Percentiles rank a stretch among this genome's conserved stretches.
These are phyloP conservation scores for Ceratobasidium sp. DNA, from an alignment of 1,284 basidiomycete species.

Conservation along the genomic window DNA sequence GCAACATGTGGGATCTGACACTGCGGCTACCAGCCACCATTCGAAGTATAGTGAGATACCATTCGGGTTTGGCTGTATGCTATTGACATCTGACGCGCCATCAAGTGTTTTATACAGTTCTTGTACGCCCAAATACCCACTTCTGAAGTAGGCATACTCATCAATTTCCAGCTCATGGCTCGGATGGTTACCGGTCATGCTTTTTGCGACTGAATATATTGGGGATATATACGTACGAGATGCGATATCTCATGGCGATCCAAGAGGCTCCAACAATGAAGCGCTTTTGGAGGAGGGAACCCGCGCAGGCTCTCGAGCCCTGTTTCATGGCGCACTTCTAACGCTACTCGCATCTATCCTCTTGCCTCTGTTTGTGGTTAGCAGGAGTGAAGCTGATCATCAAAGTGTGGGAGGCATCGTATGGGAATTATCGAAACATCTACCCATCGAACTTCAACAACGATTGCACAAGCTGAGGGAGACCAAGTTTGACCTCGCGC, in stretches of 20 bases:
- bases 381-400: constrained; percentile 21
- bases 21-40: constrained; percentile 34
- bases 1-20: constrained; percentile 21
- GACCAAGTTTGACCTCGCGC: constrained; percentile 61
- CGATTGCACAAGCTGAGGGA: constrained; percentile 46
- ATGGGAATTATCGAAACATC: constrained; percentile 39
- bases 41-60: constrained; percentile 36
- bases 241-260: constrained; percentile 35
- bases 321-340: constrained; percentile 79
- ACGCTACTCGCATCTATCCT: constrained; percentile 73
- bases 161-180: constrained; percentile 58
- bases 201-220: constrained; percentile 86
- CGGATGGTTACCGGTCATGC: constrained; percentile 88
- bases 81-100: constrained; percentile 34
- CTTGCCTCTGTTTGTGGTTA: constrained; percentile 72
- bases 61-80: constrained; percentile 24
- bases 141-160: constrained; percentile 4
- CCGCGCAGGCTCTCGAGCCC: constrained; percentile 81
- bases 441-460: constrained; percentile 44
- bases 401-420: constrained; percentile 18
- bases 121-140: constrained; percentile 64
- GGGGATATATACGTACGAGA: constrained; percentile 79
- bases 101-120: constrained; percentile 79
- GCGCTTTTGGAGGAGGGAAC: constrained; percentile 70
- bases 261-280: constrained; percentile 37